Evolutionary conservation across 2,329 filamentous ascomycete genomes (phyloP).

Genomic region (Neocucurbitaria cava): DNA sequence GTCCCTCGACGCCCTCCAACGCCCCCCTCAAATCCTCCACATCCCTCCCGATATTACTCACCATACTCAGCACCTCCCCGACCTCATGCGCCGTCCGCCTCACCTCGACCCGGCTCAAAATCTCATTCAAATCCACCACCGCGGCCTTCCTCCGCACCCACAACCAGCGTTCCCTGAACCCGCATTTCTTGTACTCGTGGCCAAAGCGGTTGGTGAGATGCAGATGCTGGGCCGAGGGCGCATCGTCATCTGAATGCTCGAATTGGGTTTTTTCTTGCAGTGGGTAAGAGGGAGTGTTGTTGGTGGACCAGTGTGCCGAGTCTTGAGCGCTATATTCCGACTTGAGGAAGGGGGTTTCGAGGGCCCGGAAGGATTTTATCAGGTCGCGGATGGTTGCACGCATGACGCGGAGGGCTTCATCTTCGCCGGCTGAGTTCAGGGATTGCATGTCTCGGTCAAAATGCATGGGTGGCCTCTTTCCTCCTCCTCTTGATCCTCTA

Average conservation of each 20-base stretch:
- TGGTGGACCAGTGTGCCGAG: conserved; percentile 18
- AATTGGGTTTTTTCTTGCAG: conserved; percentile 13
- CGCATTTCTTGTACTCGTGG: conserved; percentile 44
- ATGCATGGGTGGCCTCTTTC: conserved; percentile 14
- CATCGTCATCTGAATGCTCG: conserved; percentile 31
- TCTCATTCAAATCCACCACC: conserved; percentile 45
- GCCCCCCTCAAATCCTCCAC: conserved; percentile 21
- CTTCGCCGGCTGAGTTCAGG: conserved; percentile 36
- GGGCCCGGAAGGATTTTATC: conserved; percentile 43
- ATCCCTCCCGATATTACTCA: conserved; percentile 28
- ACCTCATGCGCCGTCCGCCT: conserved; percentile 46
- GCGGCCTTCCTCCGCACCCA: conserved; percentile 49
- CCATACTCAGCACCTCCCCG: conserved; percentile 26
- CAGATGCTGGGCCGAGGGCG: conserved; percentile 7
- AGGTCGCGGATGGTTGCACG: conserved; percentile 44
- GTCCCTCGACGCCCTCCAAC: conserved; percentile 18
- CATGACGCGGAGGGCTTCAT: conserved; percentile 46
- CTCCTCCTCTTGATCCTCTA: conserved; percentile 9
- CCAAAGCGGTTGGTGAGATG: conserved; percentile 32
- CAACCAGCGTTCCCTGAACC: conserved; percentile 41
- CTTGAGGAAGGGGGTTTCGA: conserved; percentile 51
- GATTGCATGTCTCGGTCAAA: conserved; percentile 31
- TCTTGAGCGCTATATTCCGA: conserved; percentile 32
- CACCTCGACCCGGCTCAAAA: conserved; percentile 47
- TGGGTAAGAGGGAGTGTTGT: conserved; percentile 2